Evolutionary conservation across 1,139 yeast species (phyloP), one percentile per base, ranked within the genome.

Genomic region (Pichia cactophila): DNA sequence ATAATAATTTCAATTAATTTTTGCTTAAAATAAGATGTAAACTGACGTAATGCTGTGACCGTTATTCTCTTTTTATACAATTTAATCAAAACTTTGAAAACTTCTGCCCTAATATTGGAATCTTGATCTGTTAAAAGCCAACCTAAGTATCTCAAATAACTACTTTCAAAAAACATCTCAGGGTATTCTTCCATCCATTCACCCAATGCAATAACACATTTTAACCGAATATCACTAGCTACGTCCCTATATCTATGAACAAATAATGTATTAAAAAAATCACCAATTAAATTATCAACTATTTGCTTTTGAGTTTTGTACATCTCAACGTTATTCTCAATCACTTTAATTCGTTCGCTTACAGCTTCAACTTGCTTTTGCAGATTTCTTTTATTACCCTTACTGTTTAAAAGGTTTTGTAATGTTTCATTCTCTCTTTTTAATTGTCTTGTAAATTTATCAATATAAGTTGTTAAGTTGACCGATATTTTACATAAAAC

Each of bases 181-280:
- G 96, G 95, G 54, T 76, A 77, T 8, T 69, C 62, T n/a, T 74
- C 70, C 71, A 87, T 84, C 85, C 95, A 84, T 29, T 68, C 71
- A 23, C 88, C 80, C 45, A 89, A 69, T 41, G 76, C 73, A 16
- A 65, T 61, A 56, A 87, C 70, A 53, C 95, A 85, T 50, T 83
- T 88, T 26, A 75, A 74, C 56, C 97, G 74, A 35, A 89, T 83
- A 10, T 67, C 65, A 8, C 83, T 79, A 61, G 88, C 96, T 12
- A 84, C 74, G 64, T 90, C 97, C 54, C 90, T 80, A 62, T 86
- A 86, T 55, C 97, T 72, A 59, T 83, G 88, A 10, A 81, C 78
- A 62, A 88, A 84, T 5, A 84, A 78, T 1, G 85, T 73, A 54
- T 78, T 81, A 40, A 81, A 75, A 9, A 86, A 74, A 55, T 87